Evolutionary conservation across 805 yeast species (phyloP).

Genomic region (Kuraishia piskuri): DNA sequence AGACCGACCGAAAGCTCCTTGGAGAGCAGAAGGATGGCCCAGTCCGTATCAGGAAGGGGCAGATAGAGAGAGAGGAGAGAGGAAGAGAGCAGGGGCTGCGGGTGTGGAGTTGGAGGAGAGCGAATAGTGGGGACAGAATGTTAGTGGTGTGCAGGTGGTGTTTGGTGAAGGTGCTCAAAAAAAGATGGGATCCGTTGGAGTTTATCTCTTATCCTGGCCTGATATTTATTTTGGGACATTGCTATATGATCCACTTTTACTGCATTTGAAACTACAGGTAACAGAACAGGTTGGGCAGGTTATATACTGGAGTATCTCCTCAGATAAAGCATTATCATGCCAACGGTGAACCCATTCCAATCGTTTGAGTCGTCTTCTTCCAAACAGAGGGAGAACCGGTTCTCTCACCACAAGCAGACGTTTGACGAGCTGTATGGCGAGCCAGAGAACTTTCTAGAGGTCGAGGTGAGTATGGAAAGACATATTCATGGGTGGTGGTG

Average conservation of each 20-base stretch:
- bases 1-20: no score
- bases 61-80: no score
- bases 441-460: slow-evolving; percentile 89
- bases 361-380: slow-evolving; percentile 15
- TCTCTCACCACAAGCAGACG: slow-evolving; percentile 36
- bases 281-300: no score
- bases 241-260: no score
- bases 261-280: no score
- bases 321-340: no score
- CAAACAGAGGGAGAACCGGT: slow-evolving; percentile 7
- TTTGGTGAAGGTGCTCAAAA: no score
- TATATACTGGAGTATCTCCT: no score
- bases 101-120: not conserved
- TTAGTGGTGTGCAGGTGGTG: no score
- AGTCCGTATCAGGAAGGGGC: not conserved
- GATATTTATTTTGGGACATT: no score
- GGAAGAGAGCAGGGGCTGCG: not conserved
- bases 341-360: slow-evolving; percentile 22
- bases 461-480: slow-evolving; percentile 48
- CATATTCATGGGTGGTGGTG: not conserved
- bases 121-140: not conserved
- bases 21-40: not conserved
- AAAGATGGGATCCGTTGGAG: no score
- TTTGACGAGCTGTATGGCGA: slow-evolving; percentile 84
- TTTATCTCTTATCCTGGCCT: no score